phyloP scores from a whole-genome alignment of 106 monocot genomes.

The Iris macrosiphon region DNA sequence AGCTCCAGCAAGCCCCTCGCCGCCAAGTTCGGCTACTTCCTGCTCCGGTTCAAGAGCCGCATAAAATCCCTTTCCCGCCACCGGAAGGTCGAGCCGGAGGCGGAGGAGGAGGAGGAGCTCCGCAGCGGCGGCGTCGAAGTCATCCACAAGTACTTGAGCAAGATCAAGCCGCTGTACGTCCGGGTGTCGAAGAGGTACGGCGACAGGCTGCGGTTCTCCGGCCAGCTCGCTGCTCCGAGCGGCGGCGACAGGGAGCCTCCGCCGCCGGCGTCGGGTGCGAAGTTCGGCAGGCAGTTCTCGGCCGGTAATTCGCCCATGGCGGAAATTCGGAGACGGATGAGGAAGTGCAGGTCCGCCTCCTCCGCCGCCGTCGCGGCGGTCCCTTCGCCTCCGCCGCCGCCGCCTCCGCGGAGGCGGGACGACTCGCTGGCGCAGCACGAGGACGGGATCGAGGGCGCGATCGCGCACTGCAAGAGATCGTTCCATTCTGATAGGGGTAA shows the following conservation, averaged over 20 bases:
- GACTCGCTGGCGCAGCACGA: constrained; percentile 63
- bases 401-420: constrained; percentile 29
- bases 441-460: constrained; percentile 93
- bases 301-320: no score
- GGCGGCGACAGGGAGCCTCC: not conserved
- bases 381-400: constrained; percentile 18
- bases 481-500: constrained; percentile 31
- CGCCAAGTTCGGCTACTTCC: constrained; percentile 32
- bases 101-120: constrained; percentile 24
- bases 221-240: not conserved
- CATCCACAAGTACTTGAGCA: constrained; percentile 52
- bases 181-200: constrained; percentile 37
- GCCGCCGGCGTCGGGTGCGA: not conserved
- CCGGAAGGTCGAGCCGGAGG: not conserved
- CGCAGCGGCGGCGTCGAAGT: constrained; percentile 25
- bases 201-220: constrained; percentile 21
- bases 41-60: constrained; percentile 19
- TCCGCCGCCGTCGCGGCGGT: constrained; percentile 25
- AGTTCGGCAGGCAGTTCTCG: not conserved
- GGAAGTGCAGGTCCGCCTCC: constrained; percentile 50
- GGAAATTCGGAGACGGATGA: constrained; percentile 29
- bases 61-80: not conserved
- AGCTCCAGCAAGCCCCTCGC: constrained; percentile 19
- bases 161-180: constrained; percentile 68
- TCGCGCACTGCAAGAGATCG: constrained; percentile 88